Percentiles rank a stretch among this genome's conserved stretches.
These are phyloP conservation scores for Sarocladiaceae sp. DNA, from an alignment of 2,329 filamentous ascomycete genomes.

Conservation along the genomic window DNA sequence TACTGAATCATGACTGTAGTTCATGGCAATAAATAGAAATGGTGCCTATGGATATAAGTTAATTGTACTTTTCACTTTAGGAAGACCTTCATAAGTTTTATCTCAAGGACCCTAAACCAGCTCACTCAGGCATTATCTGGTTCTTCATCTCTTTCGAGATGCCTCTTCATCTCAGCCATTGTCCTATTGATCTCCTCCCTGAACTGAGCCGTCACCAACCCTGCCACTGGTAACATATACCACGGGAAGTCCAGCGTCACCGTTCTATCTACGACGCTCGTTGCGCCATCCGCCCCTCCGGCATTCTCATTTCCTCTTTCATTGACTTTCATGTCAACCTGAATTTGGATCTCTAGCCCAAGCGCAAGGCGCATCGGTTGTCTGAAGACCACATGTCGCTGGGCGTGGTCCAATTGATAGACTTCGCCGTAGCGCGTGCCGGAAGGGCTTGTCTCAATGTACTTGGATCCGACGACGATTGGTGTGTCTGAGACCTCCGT, in stretches of 20 bases:
- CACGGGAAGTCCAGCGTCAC: neutral
- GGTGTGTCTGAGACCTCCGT: neutral
- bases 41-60: too few species aligned
- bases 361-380: neutral
- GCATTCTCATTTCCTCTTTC: neutral
- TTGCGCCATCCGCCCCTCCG: neutral
- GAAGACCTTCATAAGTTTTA: too few species aligned
- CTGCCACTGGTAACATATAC: neutral
- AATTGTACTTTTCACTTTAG: too few species aligned
- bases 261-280: neutral
- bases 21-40: too few species aligned
- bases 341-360: neutral
- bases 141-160: neutral
- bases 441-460: neutral
- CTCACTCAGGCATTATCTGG: too few species aligned
- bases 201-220: neutral
- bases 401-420: neutral
- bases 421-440: neutral
- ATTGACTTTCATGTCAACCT: neutral
- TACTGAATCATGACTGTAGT: too few species aligned
- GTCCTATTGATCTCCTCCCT: neutral
- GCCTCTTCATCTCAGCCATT: neutral
- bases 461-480: neutral
- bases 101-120: too few species aligned
- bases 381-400: neutral